Evolutionary conservation across 805 yeast species (phyloP), one percentile per base, ranked within the genome.

Genomic region (Starmerella potacharoeniae): DNA sequence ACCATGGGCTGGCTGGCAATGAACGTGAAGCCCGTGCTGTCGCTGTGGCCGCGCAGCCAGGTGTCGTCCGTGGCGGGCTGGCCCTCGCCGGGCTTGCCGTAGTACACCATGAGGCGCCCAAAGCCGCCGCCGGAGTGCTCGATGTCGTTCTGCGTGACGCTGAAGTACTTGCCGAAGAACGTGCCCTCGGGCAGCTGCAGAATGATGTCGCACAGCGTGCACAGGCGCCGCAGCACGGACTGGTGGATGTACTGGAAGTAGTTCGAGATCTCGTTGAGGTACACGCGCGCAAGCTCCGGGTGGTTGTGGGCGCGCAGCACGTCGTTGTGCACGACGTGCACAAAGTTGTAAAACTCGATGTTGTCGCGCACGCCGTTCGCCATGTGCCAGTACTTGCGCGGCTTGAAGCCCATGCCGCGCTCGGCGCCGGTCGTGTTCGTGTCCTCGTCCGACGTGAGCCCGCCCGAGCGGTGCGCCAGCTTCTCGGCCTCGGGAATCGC

Each of bases 41-140:
- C 79, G 33, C 76, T 71, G 58, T 76, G 80, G 2, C 79, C 80
- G 49, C 78, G 66, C 33, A 76, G 64, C 73, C 74, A 75, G 2
- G 74, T 74, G 33, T 68, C 65, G 9, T 68, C 68, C 0, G 77
- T 73, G 45, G 66, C 62, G 22, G 61, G 44, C 9, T 65, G 65
- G 17, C 68, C 68, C 6, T 65, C 66, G 13, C 65, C 65, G 35
- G 64, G 61, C 36, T 68, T 68, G 35, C 69, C 73, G 56, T 70
- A 68, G 58, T 73, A 73, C 43, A 67, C 54, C 68, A 73, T 67
- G 47, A 71, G 64, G 42, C 77, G 62, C 1, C 74, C 74, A 52
- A 67, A 66, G 0, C 75, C 75, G 39, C 71, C 69, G 0, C 78
- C 79, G 1, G 73, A 69, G 30, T 66, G 65, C 6, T 58, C 54